A percentile compares a stretch with the other conserved stretches of the same genome.
These are phyloP conservation scores for Colletotrichum tofieldiae DNA, from an alignment of 2,329 filamentous ascomycete genomes.

Conservation along the genomic window DNA sequence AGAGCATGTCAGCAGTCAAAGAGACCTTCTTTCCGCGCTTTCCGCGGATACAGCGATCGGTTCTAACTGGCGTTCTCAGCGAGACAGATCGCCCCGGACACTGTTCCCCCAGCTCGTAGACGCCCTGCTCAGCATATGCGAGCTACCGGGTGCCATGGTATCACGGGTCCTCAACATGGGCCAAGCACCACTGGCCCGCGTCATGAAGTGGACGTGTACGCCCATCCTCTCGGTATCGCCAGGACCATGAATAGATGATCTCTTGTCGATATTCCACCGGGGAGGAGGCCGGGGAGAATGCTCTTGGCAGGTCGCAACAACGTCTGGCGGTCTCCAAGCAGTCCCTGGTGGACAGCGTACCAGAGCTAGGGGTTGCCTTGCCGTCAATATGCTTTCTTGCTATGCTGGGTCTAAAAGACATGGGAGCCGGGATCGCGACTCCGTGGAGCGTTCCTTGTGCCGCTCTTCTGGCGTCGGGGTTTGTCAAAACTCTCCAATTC, in stretches of 20 bases:
- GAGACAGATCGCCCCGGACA: neutral
- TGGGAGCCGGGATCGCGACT: constrained; percentile 19
- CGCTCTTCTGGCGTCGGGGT: neutral
- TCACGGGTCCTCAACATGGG: neutral
- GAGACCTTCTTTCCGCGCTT: neutral
- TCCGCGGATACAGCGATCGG: neutral
- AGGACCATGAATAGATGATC: neutral
- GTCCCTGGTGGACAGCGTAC: constrained; percentile 2
- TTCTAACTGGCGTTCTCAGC: neutral
- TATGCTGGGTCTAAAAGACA: constrained; percentile 12
- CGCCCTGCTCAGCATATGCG: neutral
- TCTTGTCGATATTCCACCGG: neutral
- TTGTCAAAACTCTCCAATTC: neutral
- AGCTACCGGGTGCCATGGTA: neutral
- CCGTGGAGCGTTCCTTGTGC: neutral
- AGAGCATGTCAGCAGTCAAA: neutral
- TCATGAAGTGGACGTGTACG: neutral
- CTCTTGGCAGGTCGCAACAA: constrained; percentile 34
- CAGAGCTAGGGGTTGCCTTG: constrained; percentile 18
- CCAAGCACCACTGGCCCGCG: neutral
- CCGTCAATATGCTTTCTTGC: constrained; percentile 38
- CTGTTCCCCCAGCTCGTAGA: neutral
- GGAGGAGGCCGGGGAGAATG: too few species aligned
- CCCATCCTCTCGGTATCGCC: neutral
- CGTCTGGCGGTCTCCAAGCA: constrained; percentile 9